phyloP scores from a whole-genome alignment of 208 protist genomes.

The Crithidia acanthocephali region DNA sequence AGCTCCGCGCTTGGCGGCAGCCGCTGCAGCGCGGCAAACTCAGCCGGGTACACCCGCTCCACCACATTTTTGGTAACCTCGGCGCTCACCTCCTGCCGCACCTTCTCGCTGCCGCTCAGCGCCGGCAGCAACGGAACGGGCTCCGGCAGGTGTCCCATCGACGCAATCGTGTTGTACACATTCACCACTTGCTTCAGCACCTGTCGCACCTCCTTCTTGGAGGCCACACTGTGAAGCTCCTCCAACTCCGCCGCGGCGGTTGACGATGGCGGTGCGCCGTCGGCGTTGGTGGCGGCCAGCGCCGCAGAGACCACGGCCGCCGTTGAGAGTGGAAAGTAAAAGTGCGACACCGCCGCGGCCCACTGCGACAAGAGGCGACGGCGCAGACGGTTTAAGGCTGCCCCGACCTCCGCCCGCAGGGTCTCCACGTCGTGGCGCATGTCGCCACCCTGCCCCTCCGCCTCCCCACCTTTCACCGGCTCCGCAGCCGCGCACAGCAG shows the following conservation, averaged over 20 bases:
- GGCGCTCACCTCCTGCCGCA: constrained; percentile 34
- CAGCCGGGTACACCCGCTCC: constrained; percentile 44
- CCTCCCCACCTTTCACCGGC: background rate
- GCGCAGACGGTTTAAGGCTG: constrained; percentile 21
- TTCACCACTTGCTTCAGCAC: constrained; percentile 44
- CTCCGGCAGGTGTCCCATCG: constrained; percentile 46
- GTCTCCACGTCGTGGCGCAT: constrained; percentile 13
- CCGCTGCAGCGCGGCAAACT: constrained; percentile 28
- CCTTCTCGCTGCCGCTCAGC: constrained; percentile 26
- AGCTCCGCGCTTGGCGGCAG: constrained; percentile 25
- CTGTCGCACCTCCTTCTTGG: constrained; percentile 29
- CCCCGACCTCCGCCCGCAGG: constrained; percentile 17
- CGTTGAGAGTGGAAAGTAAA: constrained; percentile 30
- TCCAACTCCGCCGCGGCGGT: constrained; percentile 2
- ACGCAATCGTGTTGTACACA: constrained; percentile 64
- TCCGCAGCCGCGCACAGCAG: constrained; percentile 2
- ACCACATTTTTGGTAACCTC: constrained; percentile 39
- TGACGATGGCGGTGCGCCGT: background rate
- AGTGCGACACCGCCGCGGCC: constrained; percentile 14
- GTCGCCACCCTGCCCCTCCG: background rate
- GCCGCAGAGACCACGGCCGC: constrained; percentile 5
- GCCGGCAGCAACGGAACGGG: constrained; percentile 55
- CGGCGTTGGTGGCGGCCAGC: background rate
- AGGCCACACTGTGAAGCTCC: constrained; percentile 2
- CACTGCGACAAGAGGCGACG: constrained; percentile 26